These are phyloP conservation scores for Mortierella polycephala DNA, from an alignment of 371 early-diverging fungal species.

Conservation along the genomic window DNA sequence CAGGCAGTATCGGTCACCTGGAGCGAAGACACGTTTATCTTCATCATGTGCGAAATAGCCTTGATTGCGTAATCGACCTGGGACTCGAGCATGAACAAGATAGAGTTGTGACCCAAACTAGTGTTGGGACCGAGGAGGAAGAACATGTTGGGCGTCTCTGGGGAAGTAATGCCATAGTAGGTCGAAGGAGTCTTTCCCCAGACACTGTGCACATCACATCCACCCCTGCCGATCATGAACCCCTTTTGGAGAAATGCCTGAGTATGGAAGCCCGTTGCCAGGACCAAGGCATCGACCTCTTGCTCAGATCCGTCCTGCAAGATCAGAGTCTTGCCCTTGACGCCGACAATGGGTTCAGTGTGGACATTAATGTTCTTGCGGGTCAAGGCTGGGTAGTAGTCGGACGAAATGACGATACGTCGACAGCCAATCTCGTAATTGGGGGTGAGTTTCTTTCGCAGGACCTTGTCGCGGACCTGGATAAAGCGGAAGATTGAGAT, in stretches of 20 bases:
- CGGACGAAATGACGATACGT: slow-evolving; percentile 60
- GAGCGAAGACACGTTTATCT: slow-evolving; percentile 16
- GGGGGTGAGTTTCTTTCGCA: slow-evolving; percentile 57
- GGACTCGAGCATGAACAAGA: slow-evolving; percentile 28
- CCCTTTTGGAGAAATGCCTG: slow-evolving; percentile 23
- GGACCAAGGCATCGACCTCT: slow-evolving; percentile 62
- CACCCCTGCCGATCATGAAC: slow-evolving; percentile 34
- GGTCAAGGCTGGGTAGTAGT: slow-evolving; percentile 59
- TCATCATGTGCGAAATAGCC: slow-evolving; percentile 22
- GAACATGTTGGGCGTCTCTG: slow-evolving; percentile 56
- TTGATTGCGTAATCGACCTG: slow-evolving; percentile 33
- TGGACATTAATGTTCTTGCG: slow-evolving; percentile 57
- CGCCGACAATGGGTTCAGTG: slow-evolving; percentile 46
- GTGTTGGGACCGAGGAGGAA: slow-evolving; percentile 37
- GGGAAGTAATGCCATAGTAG: slow-evolving; percentile 35
- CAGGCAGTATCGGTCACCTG: slow-evolving; percentile 31
- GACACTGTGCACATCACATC: slow-evolving; percentile 7
- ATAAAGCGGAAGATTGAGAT: slow-evolving; percentile 33
- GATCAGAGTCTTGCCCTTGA: slow-evolving; percentile 57
- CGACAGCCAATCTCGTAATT: slow-evolving; percentile 63
- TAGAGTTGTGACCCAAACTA: slow-evolving; percentile 22
- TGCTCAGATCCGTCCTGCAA: slow-evolving; percentile 53
- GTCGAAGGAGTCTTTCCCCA: slow-evolving; percentile 15
- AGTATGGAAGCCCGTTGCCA: slow-evolving; percentile 71
- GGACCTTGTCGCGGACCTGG: slow-evolving; percentile 30